These are phyloP conservation scores for Alectoria sarmentosa DNA, from an alignment of 495 filamentous ascomycete genomes.

Conservation along the genomic window DNA sequence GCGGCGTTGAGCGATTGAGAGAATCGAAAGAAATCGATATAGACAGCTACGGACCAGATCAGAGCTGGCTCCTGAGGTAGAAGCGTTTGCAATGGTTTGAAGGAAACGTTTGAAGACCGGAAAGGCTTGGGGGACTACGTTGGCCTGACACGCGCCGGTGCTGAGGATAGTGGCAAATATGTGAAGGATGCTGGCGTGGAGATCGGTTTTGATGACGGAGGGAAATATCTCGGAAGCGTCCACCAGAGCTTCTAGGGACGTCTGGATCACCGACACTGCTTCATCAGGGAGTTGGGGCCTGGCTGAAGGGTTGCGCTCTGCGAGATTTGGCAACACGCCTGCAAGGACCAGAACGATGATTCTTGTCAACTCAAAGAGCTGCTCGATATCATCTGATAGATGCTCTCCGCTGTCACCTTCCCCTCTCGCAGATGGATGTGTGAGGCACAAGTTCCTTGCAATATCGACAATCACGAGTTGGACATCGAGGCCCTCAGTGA, in stretches of 20 bases:
- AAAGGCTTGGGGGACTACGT: conserved; percentile 83
- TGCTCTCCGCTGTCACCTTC: conserved; percentile 60
- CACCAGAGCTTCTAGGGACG: conserved; percentile 78
- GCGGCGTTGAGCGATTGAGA: conserved; percentile 74
- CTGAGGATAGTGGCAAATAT: conserved; percentile 92
- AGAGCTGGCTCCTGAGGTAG: conserved; percentile 34
- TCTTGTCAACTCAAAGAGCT: conserved; percentile 91
- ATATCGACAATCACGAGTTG: conserved; percentile 91
- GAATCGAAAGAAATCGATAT: conserved; percentile 69
- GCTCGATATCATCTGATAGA: conserved; percentile 92
- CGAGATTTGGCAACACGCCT: conserved; percentile 77
- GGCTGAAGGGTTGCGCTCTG: conserved; percentile 62
- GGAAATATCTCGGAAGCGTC: conserved; percentile 94
- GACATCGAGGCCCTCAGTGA: conserved; percentile 85
- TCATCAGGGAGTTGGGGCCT: conserved; percentile 75
- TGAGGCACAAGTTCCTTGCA: conserved; percentile 77
- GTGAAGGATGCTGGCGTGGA: conserved; percentile 94
- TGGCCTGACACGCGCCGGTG: conserved; percentile 75
- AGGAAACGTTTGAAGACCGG: conserved; percentile 91
- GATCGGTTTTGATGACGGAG: conserved; percentile 88
- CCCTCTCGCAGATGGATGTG: conserved; percentile 80
- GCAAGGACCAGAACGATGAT: conserved; percentile 92
- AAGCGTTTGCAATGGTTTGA: conserved; percentile 31
- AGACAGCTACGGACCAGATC: conserved; percentile 59
- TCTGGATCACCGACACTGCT: conserved; percentile 68